Base-by-base conservation (phyloP, 75 land plant genomes). In the Cunninghamia lanceolata region DNA sequence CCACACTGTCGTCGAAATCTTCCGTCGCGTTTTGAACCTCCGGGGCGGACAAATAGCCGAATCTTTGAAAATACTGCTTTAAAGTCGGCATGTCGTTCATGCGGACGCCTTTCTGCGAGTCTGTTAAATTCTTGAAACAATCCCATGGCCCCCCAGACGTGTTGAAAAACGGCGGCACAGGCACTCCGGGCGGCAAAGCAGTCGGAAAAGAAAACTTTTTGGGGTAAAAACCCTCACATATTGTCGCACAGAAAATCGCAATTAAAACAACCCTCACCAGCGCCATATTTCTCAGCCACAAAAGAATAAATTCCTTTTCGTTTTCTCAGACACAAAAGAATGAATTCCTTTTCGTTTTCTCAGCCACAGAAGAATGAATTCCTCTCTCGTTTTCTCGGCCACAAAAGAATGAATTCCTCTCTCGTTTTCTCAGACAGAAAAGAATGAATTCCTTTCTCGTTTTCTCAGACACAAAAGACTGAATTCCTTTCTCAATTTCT, bases 41-140 rank as follows among this genome's bases (percentile, higher is more conserved):
- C 19, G 86, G 50, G 11, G 32, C 19, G 4, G 71, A 45, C 46
- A 91, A 56, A 74, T 91, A 91, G 30, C 92, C 92, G 83, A 87
- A 91, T 32, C 83, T 84, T 15, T 59, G 53, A 68, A 91, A 73
- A 83, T 91, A 91, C 28, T 34, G 59, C 85, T 85, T 91, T 21
- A 91, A 71, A 59, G 68, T 56, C 32, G 78, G 70, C 53, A 91
- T 87, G 16, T 87, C 88, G 25, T 84, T 9, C 36, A 50, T 43
- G 14, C 9, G 46, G 75, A 84, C 86, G 78, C 89, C 91, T 3
- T 3, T 47, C 68, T 81, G 83, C 40, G 68, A 68, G 38, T 83
- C 74, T 16, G 71, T 46, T 34, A 86, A 34, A 14, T 86, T 82
- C 35, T n/a, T 54, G 59, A 86, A 86, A 0, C 82, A 32, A 14